These are phyloP conservation scores for Aotearoamyces nothofagi DNA, from an alignment of 2,329 filamentous ascomycete genomes.

Conservation along the genomic window DNA sequence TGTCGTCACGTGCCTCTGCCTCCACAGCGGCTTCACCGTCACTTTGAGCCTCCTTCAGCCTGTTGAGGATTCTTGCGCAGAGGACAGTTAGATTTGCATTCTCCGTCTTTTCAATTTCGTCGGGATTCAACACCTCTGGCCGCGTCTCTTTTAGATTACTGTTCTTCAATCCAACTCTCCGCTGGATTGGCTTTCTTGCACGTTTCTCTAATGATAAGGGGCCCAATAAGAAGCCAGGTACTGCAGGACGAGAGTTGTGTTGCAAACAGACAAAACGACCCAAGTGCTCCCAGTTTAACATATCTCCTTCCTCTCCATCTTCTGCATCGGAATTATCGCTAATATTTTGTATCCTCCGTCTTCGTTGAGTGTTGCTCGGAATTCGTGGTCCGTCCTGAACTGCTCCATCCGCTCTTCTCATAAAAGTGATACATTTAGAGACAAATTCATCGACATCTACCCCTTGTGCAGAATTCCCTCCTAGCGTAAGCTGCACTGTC, in stretches of 20 bases:
- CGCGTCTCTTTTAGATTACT: constrained; percentile 55
- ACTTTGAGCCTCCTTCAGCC: constrained; percentile 35
- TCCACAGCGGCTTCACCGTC: constrained; percentile 30
- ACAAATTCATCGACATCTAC: constrained; percentile 87
- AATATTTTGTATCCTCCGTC: constrained; percentile 20
- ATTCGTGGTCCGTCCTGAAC: constrained; percentile 33
- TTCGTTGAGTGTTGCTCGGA: constrained; percentile 26
- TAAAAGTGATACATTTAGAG: constrained; percentile 76
- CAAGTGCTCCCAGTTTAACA: constrained; percentile 74
- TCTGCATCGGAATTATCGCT: constrained; percentile 47
- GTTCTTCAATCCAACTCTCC: constrained; percentile 50
- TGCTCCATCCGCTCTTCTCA: constrained; percentile 52
- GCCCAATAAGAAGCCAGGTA: constrained; percentile 74
- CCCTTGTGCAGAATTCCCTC: constrained; percentile 56
- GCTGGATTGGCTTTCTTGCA: constrained; percentile 51
- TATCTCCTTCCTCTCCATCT: constrained; percentile 55
- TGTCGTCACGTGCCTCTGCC: constrained; percentile 28
- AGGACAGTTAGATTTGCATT: constrained; percentile 67
- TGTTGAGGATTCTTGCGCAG: constrained; percentile 57
- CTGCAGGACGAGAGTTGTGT: constrained; percentile 55
- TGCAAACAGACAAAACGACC: constrained; percentile 66
- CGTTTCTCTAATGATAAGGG: constrained; percentile 84
- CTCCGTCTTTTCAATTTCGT: constrained; percentile 59
- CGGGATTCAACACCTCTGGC: constrained; percentile 61
- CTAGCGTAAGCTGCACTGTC: constrained; percentile 57